Conservation (phyloP, 2,329 filamentous ascomycete genomes). For the Paracoccidioides brasiliensis region DNA sequence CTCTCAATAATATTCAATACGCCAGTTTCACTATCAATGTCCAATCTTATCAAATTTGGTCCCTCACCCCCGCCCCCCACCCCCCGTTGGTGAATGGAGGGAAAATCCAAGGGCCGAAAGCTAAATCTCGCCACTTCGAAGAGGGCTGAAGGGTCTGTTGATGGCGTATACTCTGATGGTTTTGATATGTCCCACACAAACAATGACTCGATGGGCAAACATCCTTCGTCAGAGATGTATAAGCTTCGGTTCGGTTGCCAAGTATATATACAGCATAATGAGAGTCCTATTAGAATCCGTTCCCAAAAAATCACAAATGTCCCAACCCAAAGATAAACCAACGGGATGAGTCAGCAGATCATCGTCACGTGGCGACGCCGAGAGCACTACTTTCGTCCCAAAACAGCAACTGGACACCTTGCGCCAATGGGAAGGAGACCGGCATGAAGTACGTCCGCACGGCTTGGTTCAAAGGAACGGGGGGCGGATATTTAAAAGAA, state of each 20-base stretch:
- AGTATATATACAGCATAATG: conserved; percentile 51
- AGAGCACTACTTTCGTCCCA: not conserved
- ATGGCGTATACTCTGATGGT: conserved; percentile 38
- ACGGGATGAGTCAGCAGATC: conserved; percentile 33
- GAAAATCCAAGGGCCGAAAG: conserved; percentile 40
- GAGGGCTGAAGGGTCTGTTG: conserved; percentile 36
- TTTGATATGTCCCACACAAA: conserved; percentile 47
- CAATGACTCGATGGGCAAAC: conserved; percentile 43
- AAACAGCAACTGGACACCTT: conserved; percentile 4
- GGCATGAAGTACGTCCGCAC: not conserved
- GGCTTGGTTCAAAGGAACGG: not conserved
- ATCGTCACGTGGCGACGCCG: too few relatives aligned
- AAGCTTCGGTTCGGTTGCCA: conserved; percentile 47
- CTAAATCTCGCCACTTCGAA: conserved; percentile 38
- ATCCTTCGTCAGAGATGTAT: conserved; percentile 42
- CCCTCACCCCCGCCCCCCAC: too few relatives aligned
- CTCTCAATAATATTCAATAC: conserved; percentile 44
- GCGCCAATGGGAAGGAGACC: not conserved
- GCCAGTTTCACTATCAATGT: conserved; percentile 36
- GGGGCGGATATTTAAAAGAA: not conserved
- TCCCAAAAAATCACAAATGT: too few relatives aligned
- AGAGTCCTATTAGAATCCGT: conserved; percentile 47
- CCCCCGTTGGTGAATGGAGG: conserved; percentile 41
- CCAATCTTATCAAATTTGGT: conserved; percentile 39
- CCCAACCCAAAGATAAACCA: conserved; percentile 33